Conservation (phyloP, 345 rosid genomes). For the Firmiana major region DNA sequence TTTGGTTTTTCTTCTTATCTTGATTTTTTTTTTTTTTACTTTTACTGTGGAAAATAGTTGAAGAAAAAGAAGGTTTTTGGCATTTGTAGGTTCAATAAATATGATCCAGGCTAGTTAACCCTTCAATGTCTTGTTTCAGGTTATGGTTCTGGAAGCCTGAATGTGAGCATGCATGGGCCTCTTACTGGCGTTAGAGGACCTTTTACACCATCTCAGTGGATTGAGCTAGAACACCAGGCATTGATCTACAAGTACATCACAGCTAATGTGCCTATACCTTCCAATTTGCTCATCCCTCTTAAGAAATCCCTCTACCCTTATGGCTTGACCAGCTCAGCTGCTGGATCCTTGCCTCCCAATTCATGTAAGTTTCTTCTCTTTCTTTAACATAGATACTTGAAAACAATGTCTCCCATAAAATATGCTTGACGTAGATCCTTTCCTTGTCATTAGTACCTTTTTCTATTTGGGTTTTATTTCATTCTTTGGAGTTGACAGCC, state of each 20-base stretch:
- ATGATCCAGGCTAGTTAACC: constrained; percentile 2
- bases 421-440: background rate
- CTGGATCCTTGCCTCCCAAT: constrained; percentile 42
- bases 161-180: constrained; percentile 53
- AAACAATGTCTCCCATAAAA: background rate
- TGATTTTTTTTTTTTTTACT: background rate
- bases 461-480: background rate
- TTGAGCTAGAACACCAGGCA: constrained; percentile 71
- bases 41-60: background rate
- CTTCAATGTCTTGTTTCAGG: constrained; percentile 28
- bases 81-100: constrained; percentile 8
- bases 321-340: constrained; percentile 26
- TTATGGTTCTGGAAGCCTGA: constrained; percentile 45
- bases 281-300: constrained; percentile 55
- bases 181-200: constrained; percentile 45
- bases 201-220: constrained; percentile 63
- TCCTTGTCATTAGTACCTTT: background rate
- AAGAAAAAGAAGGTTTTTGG: background rate
- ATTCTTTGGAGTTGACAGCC: background rate
- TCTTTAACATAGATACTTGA: background rate
- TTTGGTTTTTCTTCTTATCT: background rate
- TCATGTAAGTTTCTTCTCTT: constrained; percentile 37
- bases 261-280: constrained; percentile 58
- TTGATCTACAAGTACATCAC: constrained; percentile 66
- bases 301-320: constrained; percentile 46